Conservation (phyloP, 169 alveolate species). For the Hepatocystis sp. region DNA sequence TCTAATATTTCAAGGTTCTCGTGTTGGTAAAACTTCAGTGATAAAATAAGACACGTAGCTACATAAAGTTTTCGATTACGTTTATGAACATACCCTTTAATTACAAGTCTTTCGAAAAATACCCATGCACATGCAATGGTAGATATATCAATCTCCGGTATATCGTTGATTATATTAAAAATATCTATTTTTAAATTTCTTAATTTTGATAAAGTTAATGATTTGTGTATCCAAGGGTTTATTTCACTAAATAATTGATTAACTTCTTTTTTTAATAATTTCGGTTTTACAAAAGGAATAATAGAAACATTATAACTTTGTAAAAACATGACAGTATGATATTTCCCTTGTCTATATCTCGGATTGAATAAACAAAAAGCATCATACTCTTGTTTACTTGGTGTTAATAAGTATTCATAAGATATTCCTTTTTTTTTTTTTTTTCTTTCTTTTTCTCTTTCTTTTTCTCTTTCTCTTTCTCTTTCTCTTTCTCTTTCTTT, state of each 20-base stretch:
- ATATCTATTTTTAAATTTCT: conserved; percentile 76
- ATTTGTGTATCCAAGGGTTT: conserved; percentile 76
- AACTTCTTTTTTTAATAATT: conserved; percentile 59
- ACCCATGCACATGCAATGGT: conserved; percentile 87
- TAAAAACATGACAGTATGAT: conserved; percentile 65
- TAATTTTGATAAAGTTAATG: conserved; percentile 73
- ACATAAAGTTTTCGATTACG: conserved; percentile 83
- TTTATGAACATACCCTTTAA: conserved; percentile 81
- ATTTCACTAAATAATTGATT: conserved; percentile 74
- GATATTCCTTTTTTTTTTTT: conserved; percentile 70
- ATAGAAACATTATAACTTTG: conserved; percentile 71
- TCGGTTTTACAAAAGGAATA: conserved; percentile 71
- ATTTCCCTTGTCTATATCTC: conserved; percentile 74
- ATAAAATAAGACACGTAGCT: conserved; percentile 83
- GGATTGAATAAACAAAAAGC: conserved; percentile 75
- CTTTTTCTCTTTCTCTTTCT: conserved; percentile 7
- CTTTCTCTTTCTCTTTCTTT: neutral
- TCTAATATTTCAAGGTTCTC: conserved; percentile 81
- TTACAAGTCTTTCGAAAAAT: conserved; percentile 83
- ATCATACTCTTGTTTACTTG: conserved; percentile 72
- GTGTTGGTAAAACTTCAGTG: conserved; percentile 86
- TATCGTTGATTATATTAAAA: conserved; percentile 75
- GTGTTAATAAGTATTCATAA: conserved; percentile 67
- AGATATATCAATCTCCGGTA: conserved; percentile 83
- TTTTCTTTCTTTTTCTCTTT: conserved; percentile 16